Evolutionary conservation across 106 monocot species (phyloP).

Genomic region (Dendrobium huoshanense): DNA sequence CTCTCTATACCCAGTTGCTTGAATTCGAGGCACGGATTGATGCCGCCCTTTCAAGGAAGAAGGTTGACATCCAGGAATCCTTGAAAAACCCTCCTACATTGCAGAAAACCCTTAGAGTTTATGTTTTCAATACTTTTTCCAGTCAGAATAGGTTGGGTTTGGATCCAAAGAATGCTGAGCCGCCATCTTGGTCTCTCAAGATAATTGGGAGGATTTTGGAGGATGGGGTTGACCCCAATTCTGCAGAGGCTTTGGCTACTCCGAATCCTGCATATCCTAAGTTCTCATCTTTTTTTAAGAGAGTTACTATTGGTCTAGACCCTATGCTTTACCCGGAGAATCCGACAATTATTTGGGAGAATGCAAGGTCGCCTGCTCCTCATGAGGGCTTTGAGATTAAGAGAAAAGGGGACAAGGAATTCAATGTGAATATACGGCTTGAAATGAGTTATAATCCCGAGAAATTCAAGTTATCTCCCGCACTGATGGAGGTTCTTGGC

Average conservation of each 20-base stretch:
- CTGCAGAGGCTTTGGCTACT: constrained; percentile 33
- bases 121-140: constrained; percentile 86
- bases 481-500: constrained; percentile 74
- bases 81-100: constrained; percentile 68
- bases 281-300: constrained; percentile 84
- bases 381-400: constrained; percentile 95
- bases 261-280: constrained; percentile 67
- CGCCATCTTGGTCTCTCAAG: constrained; percentile 86
- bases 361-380: constrained; percentile 50
- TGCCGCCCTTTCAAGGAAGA: constrained; percentile 76
- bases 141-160: constrained; percentile 41
- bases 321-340: constrained; percentile 78
- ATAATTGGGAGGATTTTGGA: constrained; percentile 79
- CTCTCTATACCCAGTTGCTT: constrained; percentile 86
- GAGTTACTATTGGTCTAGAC: constrained; percentile 64
- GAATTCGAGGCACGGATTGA: constrained; percentile 91
- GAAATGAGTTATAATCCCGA: constrained; percentile 94
- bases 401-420: constrained; percentile 91
- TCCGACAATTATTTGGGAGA: constrained; percentile 76
- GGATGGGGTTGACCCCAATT: constrained; percentile 53
- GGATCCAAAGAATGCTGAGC: constrained; percentile 40
- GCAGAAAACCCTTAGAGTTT: constrained; percentile 79
- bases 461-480: constrained; percentile 73
- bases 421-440: constrained; percentile 50
- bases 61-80: constrained; percentile 87